phyloP scores from a whole-genome alignment of 2,329 filamentous ascomycete genomes.

The Colletotrichum filicis region DNA sequence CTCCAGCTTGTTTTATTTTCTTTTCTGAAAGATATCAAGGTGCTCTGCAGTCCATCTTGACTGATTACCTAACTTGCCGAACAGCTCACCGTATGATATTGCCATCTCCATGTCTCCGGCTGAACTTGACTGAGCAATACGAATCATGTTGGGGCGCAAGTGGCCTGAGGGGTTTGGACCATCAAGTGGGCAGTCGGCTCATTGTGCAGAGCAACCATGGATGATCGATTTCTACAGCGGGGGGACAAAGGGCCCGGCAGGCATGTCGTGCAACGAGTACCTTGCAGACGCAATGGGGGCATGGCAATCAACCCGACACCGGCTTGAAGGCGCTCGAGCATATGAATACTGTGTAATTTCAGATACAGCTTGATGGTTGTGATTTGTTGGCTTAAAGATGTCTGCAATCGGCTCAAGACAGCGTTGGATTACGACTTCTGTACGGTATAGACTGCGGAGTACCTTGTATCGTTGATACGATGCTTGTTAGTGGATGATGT shows the following conservation, averaged over 20 bases:
- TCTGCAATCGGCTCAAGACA: too few relatives aligned
- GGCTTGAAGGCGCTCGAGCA: not conserved
- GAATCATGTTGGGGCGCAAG: not conserved
- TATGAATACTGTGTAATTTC: not conserved
- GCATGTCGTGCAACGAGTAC: slow-evolving; percentile 16
- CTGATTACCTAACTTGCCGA: not conserved
- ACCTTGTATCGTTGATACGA: too few relatives aligned
- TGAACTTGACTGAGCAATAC: not conserved
- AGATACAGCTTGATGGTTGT: too few relatives aligned
- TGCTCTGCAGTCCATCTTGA: too few relatives aligned
- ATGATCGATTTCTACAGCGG: slow-evolving; percentile 1
- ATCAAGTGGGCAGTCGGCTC: slow-evolving; percentile 12
- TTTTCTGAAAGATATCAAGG: too few relatives aligned
- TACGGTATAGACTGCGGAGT: too few relatives aligned
- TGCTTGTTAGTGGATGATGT: too few relatives aligned
- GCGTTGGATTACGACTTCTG: too few relatives aligned
- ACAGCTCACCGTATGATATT: not conserved
- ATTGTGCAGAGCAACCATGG: slow-evolving; percentile 5
- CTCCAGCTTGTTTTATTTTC: too few relatives aligned
- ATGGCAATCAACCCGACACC: slow-evolving; percentile 6
- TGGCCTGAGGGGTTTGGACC: not conserved
- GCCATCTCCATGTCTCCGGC: not conserved
- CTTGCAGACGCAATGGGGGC: slow-evolving; percentile 16
- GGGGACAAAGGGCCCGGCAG: not conserved
- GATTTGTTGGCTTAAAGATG: not conserved